These are phyloP conservation scores for Monarda citriodora DNA, from an alignment of 305 asterid genomes.

Conservation along the genomic window DNA sequence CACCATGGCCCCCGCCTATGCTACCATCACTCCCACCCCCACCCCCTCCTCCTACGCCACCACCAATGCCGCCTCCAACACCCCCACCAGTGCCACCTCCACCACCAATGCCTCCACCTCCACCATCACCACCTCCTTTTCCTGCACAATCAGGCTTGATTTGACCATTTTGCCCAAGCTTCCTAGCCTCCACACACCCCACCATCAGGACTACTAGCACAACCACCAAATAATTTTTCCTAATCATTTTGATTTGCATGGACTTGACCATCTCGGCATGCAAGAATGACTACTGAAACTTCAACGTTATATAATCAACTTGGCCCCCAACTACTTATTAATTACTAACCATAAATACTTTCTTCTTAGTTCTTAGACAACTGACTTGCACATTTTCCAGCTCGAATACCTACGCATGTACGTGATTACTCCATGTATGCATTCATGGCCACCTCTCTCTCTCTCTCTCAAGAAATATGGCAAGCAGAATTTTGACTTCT, in stretches of 20 bases:
- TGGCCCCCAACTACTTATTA: slow-evolving; percentile 16
- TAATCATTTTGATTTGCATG: slow-evolving; percentile 28
- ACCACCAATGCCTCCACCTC: background rate
- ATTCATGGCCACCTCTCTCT: slow-evolving; percentile 39
- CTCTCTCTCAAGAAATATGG: slow-evolving; percentile 4
- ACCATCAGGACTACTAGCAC: slow-evolving; percentile 30
- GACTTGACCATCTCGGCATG: slow-evolving; percentile 12
- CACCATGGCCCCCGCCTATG: slow-evolving; percentile 3
- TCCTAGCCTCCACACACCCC: slow-evolving; percentile 31
- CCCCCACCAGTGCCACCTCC: background rate
- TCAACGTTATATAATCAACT: slow-evolving; percentile 23
- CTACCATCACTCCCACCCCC: too few species aligned
- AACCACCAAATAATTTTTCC: slow-evolving; percentile 14
- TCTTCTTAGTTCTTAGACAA: slow-evolving; percentile 11
- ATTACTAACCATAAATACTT: slow-evolving; percentile 26
- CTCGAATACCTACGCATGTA: slow-evolving; percentile 34
- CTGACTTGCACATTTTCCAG: slow-evolving; percentile 26
- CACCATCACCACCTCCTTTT: background rate
- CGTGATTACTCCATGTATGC: slow-evolving; percentile 35
- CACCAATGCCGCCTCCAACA: background rate
- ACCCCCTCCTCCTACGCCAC: background rate
- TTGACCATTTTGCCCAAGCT: slow-evolving; percentile 19
- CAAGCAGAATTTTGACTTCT: slow-evolving; percentile 12
- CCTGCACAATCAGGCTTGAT: slow-evolving; percentile 10
- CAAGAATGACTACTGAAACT: slow-evolving; percentile 10